phyloP scores from a whole-genome alignment of 2,329 filamentous ascomycete species.

The Alternaria tenuissima region DNA sequence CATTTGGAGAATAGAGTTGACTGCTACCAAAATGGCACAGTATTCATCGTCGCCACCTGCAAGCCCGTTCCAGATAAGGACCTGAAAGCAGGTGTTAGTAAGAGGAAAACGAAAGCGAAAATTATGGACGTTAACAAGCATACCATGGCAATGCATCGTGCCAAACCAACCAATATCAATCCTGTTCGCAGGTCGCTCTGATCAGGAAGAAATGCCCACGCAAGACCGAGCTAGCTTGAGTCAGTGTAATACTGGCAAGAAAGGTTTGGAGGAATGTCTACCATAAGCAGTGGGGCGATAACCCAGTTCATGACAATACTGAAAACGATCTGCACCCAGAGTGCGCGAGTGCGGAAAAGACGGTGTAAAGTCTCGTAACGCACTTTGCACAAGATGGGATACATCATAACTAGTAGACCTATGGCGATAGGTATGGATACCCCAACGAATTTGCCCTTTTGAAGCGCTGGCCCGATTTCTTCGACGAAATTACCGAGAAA shows the following conservation, averaged over 20 bases:
- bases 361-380: conserved; percentile 74
- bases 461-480: conserved; percentile 64
- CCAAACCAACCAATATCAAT: conserved; percentile 78
- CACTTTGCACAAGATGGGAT: conserved; percentile 84
- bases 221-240: conserved; percentile 62
- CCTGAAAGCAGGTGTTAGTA: too few species aligned
- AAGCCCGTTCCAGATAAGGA: conserved; percentile 64
- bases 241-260: neutral
- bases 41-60: conserved; percentile 79
- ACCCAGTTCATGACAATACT: conserved; percentile 80
- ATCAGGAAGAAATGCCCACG: conserved; percentile 59
- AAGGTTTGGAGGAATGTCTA: neutral
- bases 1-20: conserved; percentile 53
- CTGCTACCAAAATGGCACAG: conserved; percentile 66
- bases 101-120: too few species aligned
- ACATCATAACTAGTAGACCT: conserved; percentile 86
- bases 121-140: conserved; percentile 54
- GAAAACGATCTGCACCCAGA: conserved; percentile 79
- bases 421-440: conserved; percentile 75
- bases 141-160: conserved; percentile 84
- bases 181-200: conserved; percentile 60
- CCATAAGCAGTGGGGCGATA: conserved; percentile 80
- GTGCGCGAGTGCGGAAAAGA: conserved; percentile 63
- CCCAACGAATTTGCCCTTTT: conserved; percentile 74
- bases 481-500: conserved; percentile 74